Conservation (phyloP, 495 filamentous ascomycete genomes). For the Annulohypoxylon maeteangense region DNA sequence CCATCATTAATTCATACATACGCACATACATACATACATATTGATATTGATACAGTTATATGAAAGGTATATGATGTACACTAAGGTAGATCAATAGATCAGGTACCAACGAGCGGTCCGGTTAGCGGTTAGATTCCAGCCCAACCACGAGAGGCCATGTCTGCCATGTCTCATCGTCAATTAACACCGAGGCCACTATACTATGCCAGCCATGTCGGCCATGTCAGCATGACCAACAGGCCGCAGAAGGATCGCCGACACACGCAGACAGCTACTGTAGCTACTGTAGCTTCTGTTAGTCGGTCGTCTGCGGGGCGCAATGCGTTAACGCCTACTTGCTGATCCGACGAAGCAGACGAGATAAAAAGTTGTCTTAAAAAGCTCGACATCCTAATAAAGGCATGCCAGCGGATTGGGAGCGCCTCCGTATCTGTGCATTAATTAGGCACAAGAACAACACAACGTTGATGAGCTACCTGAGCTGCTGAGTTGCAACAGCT, state of each 20-base stretch:
- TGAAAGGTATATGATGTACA: conserved; percentile 10
- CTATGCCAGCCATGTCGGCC: conserved; percentile 41
- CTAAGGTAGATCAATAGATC: conserved; percentile 41
- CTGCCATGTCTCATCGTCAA: conserved; percentile 44
- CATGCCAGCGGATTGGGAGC: conserved; percentile 15
- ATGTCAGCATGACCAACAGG: conserved; percentile 47
- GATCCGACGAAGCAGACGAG: conserved; percentile 15
- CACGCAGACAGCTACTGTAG: conserved; percentile 42
- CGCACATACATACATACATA: conserved; percentile 25
- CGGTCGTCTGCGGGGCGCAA: conserved; percentile 38
- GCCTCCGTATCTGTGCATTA: conserved; percentile 7
- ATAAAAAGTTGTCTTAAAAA: conserved; percentile 5
- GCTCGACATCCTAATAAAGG: conserved; percentile 17
- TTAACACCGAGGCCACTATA: conserved; percentile 40
- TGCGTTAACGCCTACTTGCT: conserved; percentile 27
- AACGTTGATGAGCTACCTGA: conserved; percentile 20
- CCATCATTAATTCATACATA: conserved; percentile 14
- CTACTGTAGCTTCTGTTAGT: conserved; percentile 28
- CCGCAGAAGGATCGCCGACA: conserved; percentile 51
- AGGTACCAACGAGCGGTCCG: conserved; percentile 48
- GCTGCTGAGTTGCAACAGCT: conserved; percentile 22
- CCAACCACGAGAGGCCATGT: conserved; percentile 41
- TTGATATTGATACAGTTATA: conserved; percentile 5
- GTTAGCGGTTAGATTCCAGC: conserved; percentile 49
- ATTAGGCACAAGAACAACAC: conserved; percentile 26